phyloP scores from a whole-genome alignment of 176 grass and related monocot genomes.

The Phoenix roebelenii region DNA sequence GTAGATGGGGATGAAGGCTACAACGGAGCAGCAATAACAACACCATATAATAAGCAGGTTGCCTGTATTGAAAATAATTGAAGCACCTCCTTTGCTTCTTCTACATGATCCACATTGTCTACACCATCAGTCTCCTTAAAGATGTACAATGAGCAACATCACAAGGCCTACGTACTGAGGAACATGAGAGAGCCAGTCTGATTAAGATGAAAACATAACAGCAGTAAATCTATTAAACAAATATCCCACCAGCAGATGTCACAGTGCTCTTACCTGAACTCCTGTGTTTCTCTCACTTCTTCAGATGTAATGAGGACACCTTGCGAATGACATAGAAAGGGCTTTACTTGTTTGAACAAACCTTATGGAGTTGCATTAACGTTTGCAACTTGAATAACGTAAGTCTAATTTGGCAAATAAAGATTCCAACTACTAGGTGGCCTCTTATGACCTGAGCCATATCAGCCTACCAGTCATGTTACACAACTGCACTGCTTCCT shows the following conservation, averaged over 20 bases:
- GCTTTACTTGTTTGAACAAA: slow-evolving; percentile 16
- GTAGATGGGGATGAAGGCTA: too few relatives aligned
- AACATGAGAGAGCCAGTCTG: too few relatives aligned
- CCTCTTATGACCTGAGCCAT: too few relatives aligned
- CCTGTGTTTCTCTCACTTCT: too few relatives aligned
- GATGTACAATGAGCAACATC: not conserved
- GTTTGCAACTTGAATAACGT: too few relatives aligned
- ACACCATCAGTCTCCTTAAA: slow-evolving; percentile 3
- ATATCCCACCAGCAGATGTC: too few relatives aligned
- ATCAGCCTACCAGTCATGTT: not conserved
- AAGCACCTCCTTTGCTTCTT: slow-evolving; percentile 15
- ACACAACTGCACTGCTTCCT: slow-evolving; percentile 18
- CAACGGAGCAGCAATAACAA: slow-evolving; percentile 21
- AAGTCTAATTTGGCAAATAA: too few relatives aligned
- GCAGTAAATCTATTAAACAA: too few relatives aligned
- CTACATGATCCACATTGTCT: not conserved
- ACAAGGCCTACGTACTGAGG: not conserved
- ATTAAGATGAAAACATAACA: too few relatives aligned
- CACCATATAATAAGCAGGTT: slow-evolving; percentile 25
- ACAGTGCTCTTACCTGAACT: too few relatives aligned
- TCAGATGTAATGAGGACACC: not conserved
- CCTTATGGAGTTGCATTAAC: too few relatives aligned
- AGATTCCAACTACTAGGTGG: too few relatives aligned
- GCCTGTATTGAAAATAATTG: slow-evolving; percentile 35
- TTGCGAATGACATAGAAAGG: not conserved